Evolutionary conservation across 148 eudicot genomes (phyloP), one percentile per base, ranked within the genome.

Genomic region (Pharnaceum exiguum): DNA sequence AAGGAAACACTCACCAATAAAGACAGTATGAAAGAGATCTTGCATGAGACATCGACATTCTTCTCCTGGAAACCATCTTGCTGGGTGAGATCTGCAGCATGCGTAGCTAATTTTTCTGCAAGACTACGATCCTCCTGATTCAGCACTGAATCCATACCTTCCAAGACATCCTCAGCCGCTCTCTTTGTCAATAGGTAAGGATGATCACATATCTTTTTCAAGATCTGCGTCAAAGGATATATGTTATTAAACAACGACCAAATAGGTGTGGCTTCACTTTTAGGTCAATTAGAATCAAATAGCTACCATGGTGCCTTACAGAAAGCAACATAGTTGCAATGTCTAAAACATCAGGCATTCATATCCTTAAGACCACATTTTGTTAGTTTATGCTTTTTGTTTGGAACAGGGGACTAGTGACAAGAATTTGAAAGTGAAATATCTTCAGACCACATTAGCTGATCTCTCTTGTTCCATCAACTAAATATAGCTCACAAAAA

Each of bases 201-300:
- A 77, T 93, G 99, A 62, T 93, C 99, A 67, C 99, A 93, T 71
- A 93, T 93, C 79, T 93, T 93, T 55, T 93, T 93, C 78, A 93
- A 60, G 54, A 93, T 89, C 99, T 93, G 81, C 13, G 12, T 47
- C 38, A 32, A 48, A 55, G 10, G 1, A 69, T 11, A 36, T 16
- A n/a, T 15, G 1, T 21, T 15, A 21, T 29, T 5, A 16, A 9
- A 28, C 19, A 29, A 26, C 37, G 31, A 23, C 30, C 40, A 4
- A 27, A 35, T 28, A 47, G 13, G 17, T 46, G 26, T 24, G 0
- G 16, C 12, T 5, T 8, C 2, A 27, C 29, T 12, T 39, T 7
- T 13, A 21, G 30, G 28, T 42, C 16, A 32, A 21, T 4, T 38
- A 23, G 8, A 32, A 55, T 22, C 33, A 25, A n/a, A n/a, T n/a